A percentile compares a stretch with the other conserved stretches of the same genome.
Conservation (phyloP, 805 yeast genomes). For the Dipodascopsis uninucleata region DNA sequence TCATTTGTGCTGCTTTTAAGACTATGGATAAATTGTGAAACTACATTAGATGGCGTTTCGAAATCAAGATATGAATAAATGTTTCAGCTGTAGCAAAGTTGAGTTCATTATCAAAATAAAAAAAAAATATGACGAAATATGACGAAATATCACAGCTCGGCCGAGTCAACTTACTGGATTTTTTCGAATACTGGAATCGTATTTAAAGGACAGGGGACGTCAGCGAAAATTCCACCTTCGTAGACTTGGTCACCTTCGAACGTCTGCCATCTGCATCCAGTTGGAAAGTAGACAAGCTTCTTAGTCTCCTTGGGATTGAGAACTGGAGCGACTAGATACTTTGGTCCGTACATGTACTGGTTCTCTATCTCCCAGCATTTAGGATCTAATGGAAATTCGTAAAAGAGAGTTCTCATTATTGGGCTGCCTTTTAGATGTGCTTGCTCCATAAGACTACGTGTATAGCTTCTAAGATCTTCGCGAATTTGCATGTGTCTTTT, state of each 20-base stretch:
- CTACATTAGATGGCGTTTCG: too few species aligned
- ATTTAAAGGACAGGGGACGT: constrained; percentile 10
- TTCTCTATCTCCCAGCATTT: constrained; percentile 22
- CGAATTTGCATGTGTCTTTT: constrained; percentile 23
- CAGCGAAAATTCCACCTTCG: constrained; percentile 19
- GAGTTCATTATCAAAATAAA: too few species aligned
- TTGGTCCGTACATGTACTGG: constrained; percentile 24
- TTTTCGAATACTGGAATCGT: constrained; percentile 24
- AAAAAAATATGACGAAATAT: too few species aligned
- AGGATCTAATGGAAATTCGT: constrained; percentile 22
- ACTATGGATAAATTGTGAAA: too few species aligned
- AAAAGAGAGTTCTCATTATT: constrained; percentile 24
- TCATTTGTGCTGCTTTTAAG: too few species aligned
- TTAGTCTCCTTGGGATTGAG: constrained; percentile 12
- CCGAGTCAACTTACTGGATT: too few species aligned
- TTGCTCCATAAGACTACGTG: constrained; percentile 19
- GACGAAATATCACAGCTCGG: too few species aligned
- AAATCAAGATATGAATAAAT: too few species aligned
- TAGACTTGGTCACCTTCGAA: constrained; percentile 10
- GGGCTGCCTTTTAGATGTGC: constrained; percentile 26
- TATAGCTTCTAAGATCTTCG: constrained; percentile 20
- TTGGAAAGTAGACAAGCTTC: constrained; percentile 20
- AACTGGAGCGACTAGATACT: constrained; percentile 23
- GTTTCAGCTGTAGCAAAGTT: too few species aligned
- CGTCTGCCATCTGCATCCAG: constrained; percentile 19